Conservation (phyloP, 371 early-diverging fungal genomes). For the Parasitella parasitica region DNA sequence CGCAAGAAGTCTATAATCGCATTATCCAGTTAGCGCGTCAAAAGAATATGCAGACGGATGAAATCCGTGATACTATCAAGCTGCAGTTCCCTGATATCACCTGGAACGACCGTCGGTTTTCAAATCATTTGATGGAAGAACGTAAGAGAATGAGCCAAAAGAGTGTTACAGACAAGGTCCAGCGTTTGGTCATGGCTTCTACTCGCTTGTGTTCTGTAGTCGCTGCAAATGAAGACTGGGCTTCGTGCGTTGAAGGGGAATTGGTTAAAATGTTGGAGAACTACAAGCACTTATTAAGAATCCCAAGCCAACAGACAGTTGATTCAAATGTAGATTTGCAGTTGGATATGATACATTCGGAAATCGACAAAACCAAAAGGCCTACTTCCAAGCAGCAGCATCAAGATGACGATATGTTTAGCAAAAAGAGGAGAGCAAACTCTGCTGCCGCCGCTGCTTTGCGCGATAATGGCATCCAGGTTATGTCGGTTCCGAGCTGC, state of each 20-base stretch:
- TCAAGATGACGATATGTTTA: not conserved
- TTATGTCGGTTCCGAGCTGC: conserved; percentile 18
- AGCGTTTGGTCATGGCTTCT: conserved; percentile 37
- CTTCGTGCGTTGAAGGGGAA: conserved; percentile 36
- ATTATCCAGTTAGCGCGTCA: conserved; percentile 45
- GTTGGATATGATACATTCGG: conserved; percentile 10
- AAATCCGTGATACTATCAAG: conserved; percentile 48
- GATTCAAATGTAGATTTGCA: conserved; percentile 17
- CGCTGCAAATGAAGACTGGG: conserved; percentile 45
- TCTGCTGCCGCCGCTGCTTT: not conserved
- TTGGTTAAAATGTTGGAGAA: conserved; percentile 31
- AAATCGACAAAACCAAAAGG: conserved; percentile 6
- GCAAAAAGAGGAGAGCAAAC: not conserved
- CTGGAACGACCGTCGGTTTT: conserved; percentile 65
- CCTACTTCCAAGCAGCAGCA: not conserved
- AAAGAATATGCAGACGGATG: conserved; percentile 24
- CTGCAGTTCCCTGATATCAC: conserved; percentile 55
- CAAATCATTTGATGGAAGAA: conserved; percentile 56
- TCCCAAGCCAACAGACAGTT: conserved; percentile 3
- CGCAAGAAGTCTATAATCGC: conserved; percentile 38
- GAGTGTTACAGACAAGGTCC: conserved; percentile 46
- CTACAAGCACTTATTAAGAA: conserved; percentile 5
- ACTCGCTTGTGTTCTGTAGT: conserved; percentile 42
- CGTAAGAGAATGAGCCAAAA: conserved; percentile 50
- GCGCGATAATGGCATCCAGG: not conserved